A percentile compares a stretch with the other conserved stretches of the same genome.
Evolutionary conservation across 305 asterid species (phyloP).

Genomic region (Fraxinus sp.): DNA sequence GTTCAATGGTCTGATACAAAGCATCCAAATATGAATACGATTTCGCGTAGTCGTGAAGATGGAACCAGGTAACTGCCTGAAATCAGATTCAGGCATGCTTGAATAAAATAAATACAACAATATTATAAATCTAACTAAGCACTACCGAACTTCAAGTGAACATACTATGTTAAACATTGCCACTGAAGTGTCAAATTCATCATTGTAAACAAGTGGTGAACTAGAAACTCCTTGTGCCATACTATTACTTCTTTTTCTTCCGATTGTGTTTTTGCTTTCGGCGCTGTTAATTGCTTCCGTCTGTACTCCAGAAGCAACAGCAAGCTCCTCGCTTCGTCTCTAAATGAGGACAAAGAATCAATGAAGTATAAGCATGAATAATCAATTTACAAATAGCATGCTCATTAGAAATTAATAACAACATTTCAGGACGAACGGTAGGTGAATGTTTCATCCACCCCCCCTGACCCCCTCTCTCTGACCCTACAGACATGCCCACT

Average conservation of each 20-base stretch:
- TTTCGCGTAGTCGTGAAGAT: conserved; percentile 80
- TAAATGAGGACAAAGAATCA: conserved; percentile 25
- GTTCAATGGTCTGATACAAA: conserved; percentile 85
- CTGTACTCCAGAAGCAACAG: conserved; percentile 58
- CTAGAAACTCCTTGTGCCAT: conserved; percentile 35
- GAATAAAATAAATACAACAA: conserved; percentile 14
- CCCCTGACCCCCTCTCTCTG: background rate
- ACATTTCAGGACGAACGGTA: background rate
- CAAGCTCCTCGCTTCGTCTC: conserved; percentile 71
- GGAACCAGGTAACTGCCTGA: conserved; percentile 94
- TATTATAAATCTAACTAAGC: conserved; percentile 13
- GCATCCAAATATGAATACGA: conserved; percentile 72
- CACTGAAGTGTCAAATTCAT: conserved; percentile 56
- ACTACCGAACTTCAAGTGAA: conserved; percentile 18
- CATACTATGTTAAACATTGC: conserved; percentile 66
- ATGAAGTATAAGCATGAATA: background rate
- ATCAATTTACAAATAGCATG: background rate
- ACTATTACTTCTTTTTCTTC: conserved; percentile 36
- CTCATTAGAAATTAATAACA: background rate
- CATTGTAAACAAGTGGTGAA: conserved; percentile 39
- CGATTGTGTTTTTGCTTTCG: conserved; percentile 40
- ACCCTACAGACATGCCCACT: background rate
- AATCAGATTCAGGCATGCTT: conserved; percentile 22
- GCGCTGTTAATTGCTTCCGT: conserved; percentile 45
- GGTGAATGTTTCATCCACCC: background rate